Percentiles rank a stretch among this genome's conserved stretches.
Evolutionary conservation across 1,284 basidiomycete species (phyloP).

Genomic region (Fereydounia khargensis): DNA sequence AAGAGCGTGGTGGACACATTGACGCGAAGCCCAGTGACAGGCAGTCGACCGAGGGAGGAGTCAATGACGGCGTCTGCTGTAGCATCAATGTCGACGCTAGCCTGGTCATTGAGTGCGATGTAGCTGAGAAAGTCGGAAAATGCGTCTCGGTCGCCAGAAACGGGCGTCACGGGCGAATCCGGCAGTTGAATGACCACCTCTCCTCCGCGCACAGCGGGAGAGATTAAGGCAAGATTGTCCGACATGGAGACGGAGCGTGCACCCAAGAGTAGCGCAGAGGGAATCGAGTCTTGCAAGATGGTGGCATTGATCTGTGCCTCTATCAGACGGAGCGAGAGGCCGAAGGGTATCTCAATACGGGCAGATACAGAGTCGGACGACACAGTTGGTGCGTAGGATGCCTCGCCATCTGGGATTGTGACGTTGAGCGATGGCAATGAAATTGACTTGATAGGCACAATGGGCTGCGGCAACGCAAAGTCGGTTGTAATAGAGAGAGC

Average conservation of each 20-base stretch:
- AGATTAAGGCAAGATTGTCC: too few species aligned
- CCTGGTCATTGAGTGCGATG: slow-evolving; percentile 60
- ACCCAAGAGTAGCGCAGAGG: too few species aligned
- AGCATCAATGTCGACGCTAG: slow-evolving; percentile 67
- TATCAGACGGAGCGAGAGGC: slow-evolving; percentile 71
- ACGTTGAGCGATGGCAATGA: slow-evolving; percentile 68
- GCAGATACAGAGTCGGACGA: slow-evolving; percentile 67
- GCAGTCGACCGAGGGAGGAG: slow-evolving; percentile 68
- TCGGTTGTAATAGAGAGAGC: slow-evolving; percentile 66
- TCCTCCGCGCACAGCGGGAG: too few species aligned
- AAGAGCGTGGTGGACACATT: slow-evolving; percentile 69
- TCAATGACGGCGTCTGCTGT: slow-evolving; percentile 68
- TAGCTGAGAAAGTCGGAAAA: slow-evolving; percentile 57
- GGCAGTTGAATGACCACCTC: too few species aligned
- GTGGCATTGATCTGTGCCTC: too few species aligned
- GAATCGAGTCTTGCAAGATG: slow-evolving; percentile 67
- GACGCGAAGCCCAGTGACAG: slow-evolving; percentile 72
- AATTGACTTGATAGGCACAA: slow-evolving; percentile 71
- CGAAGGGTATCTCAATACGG: slow-evolving; percentile 70
- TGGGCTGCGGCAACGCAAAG: slow-evolving; percentile 64
- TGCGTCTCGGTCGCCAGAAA: too few species aligned
- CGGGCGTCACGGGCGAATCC: too few species aligned
- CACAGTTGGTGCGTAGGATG: slow-evolving; percentile 66
- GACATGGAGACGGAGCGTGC: too few species aligned
- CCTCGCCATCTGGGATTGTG: slow-evolving; percentile 63